phyloP scores from a whole-genome alignment of 2,329 filamentous ascomycete genomes.

The Zymoseptoria brevis region DNA sequence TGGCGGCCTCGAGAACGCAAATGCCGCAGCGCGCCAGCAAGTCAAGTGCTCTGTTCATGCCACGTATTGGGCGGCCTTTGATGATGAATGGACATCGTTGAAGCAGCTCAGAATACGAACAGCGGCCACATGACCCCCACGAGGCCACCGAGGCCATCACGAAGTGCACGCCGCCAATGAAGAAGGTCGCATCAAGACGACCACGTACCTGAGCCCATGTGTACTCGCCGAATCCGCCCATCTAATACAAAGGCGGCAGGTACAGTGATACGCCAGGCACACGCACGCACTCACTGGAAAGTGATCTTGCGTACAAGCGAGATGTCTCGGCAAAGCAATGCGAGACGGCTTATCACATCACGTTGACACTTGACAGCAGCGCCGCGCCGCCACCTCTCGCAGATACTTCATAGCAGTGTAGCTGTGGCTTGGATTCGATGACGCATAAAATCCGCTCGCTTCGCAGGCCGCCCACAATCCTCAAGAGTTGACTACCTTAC shows the following conservation, averaged over 20 bases:
- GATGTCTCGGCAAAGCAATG: not conserved
- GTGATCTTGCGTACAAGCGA: not conserved
- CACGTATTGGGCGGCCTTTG: not conserved
- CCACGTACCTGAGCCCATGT: not conserved
- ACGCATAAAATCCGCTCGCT: too few species aligned
- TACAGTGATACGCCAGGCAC: not conserved
- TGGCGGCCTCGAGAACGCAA: not conserved
- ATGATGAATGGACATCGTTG: not conserved
- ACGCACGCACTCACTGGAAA: not conserved
- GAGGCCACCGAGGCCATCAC: not conserved
- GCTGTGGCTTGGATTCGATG: too few species aligned
- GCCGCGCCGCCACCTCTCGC: not conserved
- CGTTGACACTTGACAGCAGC: not conserved
- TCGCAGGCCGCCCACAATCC: too few species aligned
- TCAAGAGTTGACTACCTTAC: too few species aligned
- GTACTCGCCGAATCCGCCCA: too few species aligned
- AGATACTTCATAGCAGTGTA: not conserved
- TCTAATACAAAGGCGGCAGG: not conserved
- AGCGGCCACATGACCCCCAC: not conserved
- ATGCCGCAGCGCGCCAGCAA: not conserved
- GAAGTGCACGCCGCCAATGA: not conserved
- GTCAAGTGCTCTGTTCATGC: not conserved
- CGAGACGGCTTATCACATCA: not conserved
- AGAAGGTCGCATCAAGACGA: not conserved
- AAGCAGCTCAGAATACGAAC: not conserved